Evolutionary conservation across 2,329 filamentous ascomycete species (phyloP).

Genomic region (Fusarium sp.): DNA sequence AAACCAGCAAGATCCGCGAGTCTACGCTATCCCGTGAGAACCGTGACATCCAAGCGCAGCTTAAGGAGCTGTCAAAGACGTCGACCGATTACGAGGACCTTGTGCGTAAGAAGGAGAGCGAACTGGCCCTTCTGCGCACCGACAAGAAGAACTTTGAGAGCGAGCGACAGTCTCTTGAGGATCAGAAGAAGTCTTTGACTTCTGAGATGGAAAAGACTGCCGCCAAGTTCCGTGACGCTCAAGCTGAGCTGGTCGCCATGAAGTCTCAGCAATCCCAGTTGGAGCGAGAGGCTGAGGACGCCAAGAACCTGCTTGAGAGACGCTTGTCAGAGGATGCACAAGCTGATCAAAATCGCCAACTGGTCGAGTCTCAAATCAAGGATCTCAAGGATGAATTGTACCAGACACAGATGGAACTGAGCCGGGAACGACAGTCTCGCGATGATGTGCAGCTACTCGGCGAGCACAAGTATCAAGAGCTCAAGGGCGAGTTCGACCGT

Average conservation of each 20-base stretch:
- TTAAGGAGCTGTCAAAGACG: slow-evolving; percentile 87
- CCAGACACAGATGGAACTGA: slow-evolving; percentile 87
- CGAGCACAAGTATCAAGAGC: slow-evolving; percentile 85
- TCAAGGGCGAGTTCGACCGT: slow-evolving; percentile 86
- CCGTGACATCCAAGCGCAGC: slow-evolving; percentile 82
- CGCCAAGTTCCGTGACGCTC: slow-evolving; percentile 81
- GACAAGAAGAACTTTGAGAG: slow-evolving; percentile 87
- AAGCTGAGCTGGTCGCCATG: slow-evolving; percentile 89
- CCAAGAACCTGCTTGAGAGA: slow-evolving; percentile 86
- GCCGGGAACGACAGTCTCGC: slow-evolving; percentile 89
- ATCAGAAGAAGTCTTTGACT: slow-evolving; percentile 78
- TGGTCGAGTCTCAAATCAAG: slow-evolving; percentile 88
- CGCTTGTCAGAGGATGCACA: slow-evolving; percentile 91
- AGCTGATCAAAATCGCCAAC: slow-evolving; percentile 81
- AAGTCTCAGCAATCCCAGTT: slow-evolving; percentile 85
- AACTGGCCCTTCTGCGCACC: slow-evolving; percentile 83
- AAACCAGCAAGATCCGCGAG: slow-evolving; percentile 78
- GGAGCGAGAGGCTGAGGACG: slow-evolving; percentile 88
- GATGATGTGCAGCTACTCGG: slow-evolving; percentile 93
- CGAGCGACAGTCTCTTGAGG: slow-evolving; percentile 81
- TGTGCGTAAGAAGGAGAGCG: slow-evolving; percentile 92
- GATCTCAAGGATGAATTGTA: slow-evolving; percentile 89
- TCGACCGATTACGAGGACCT: slow-evolving; percentile 96
- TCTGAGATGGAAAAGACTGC: slow-evolving; percentile 84
- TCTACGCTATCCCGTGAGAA: slow-evolving; percentile 85